phyloP scores from a whole-genome alignment of 495 filamentous ascomycete species.

The Trichoderma erinaceum region DNA sequence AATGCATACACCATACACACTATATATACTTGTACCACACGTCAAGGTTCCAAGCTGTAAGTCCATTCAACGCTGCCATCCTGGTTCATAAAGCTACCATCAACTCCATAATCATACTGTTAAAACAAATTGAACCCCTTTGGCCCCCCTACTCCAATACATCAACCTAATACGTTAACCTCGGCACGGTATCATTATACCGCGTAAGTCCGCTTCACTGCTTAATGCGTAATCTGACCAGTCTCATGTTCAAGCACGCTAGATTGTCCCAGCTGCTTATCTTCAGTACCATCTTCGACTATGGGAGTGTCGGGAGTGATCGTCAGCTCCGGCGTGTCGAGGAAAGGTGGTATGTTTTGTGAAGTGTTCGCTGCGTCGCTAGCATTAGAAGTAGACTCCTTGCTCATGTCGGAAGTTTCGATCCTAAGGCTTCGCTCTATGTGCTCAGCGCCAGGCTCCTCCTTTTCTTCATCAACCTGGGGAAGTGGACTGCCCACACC shows the following conservation, averaged over 20 bases:
- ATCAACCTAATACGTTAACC: no score
- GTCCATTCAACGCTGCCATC: neutral
- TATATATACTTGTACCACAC: neutral
- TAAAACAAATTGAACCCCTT: neutral
- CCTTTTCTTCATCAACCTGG: slow-evolving; percentile 8
- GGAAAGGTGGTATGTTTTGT: neutral
- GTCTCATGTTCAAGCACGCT: neutral
- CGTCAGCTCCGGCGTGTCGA: slow-evolving; percentile 1
- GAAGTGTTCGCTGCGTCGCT: neutral
- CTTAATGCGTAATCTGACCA: slow-evolving; percentile 7
- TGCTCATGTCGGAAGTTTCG: neutral
- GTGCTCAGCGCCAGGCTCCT: slow-evolving; percentile 23
- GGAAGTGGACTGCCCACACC: neutral
- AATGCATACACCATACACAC: neutral
- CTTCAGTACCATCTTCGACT: neutral
- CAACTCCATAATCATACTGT: neutral
- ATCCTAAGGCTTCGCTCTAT: slow-evolving; percentile 21
- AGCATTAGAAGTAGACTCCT: neutral
- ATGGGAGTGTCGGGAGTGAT: neutral
- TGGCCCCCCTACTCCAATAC: neutral
- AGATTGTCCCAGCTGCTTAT: slow-evolving; percentile 13
- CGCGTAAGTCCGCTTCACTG: neutral
- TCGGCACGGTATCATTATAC: neutral
- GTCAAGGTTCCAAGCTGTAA: neutral
- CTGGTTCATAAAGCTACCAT: neutral